A percentile compares a stretch with the other conserved stretches of the same genome.
These are phyloP conservation scores for Scolecobasidium constrictum DNA, from an alignment of 2,329 filamentous ascomycete species.

Conservation along the genomic window DNA sequence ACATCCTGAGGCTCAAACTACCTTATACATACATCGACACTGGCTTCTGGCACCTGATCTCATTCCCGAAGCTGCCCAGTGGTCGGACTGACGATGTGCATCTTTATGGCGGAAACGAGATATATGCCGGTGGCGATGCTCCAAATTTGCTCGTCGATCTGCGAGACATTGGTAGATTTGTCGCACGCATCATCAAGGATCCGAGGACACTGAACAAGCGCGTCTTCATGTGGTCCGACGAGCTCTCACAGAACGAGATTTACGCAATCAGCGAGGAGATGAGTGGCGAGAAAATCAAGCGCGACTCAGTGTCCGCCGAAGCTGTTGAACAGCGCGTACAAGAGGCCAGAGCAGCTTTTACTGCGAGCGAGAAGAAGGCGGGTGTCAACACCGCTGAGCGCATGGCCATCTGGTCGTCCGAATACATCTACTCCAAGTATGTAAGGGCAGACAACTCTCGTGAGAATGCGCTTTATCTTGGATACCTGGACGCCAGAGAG, in stretches of 20 bases:
- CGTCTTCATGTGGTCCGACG: constrained; percentile 39
- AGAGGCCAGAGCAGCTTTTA: constrained; percentile 4
- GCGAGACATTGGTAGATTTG: constrained; percentile 42
- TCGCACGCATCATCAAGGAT: constrained; percentile 41
- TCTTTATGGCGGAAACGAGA: constrained; percentile 22
- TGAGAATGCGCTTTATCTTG: constrained; percentile 42
- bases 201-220: constrained; percentile 42
- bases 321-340: constrained; percentile 29
- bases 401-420: too few relatives aligned
- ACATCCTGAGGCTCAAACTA: too few relatives aligned
- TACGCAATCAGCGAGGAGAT: constrained; percentile 35
- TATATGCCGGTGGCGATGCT: constrained; percentile 36
- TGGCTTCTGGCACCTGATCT: constrained; percentile 47
- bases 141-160: constrained; percentile 36
- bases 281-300: constrained; percentile 38
- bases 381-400: too few relatives aligned
- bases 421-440: constrained; percentile 35
- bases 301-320: too few relatives aligned
- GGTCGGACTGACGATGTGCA: constrained; percentile 35
- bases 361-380: neutral
- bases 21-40: constrained; percentile 48
- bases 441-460: constrained; percentile 44
- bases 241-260: constrained; percentile 36
- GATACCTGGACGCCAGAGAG: constrained; percentile 41
- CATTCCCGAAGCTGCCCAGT: constrained; percentile 33